phyloP scores from a whole-genome alignment of 2,329 filamentous ascomycete species.

The Claviceps humidiphila region DNA sequence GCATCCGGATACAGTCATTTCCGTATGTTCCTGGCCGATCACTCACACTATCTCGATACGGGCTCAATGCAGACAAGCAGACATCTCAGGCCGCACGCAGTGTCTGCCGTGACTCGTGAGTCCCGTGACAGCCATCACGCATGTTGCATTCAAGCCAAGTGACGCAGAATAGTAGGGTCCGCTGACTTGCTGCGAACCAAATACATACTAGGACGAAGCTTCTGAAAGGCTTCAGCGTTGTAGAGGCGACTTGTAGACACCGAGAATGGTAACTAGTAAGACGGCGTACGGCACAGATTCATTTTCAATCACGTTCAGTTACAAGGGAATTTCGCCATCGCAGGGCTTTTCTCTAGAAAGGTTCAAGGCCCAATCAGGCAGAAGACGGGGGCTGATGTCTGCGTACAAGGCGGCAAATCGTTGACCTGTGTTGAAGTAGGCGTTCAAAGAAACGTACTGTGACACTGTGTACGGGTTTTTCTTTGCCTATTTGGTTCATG shows the following conservation, averaged over 20 bases:
- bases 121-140: too few species aligned
- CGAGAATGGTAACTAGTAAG: constrained; percentile 44
- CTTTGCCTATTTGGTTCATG: too few species aligned
- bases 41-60: neutral
- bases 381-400: too few species aligned
- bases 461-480: too few species aligned
- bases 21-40: neutral
- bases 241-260: constrained; percentile 41
- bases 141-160: neutral
- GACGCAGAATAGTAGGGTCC: neutral
- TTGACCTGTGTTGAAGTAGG: too few species aligned
- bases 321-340: constrained; percentile 34
- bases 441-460: too few species aligned
- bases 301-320: constrained; percentile 31
- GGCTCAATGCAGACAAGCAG: neutral
- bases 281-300: constrained; percentile 42
- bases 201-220: constrained; percentile 18
- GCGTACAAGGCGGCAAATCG: too few species aligned
- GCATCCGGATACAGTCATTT: neutral
- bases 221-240: constrained; percentile 33
- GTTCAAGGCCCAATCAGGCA: too few species aligned
- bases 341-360: too few species aligned
- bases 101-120: neutral
- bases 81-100: too few species aligned
- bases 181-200: constrained; percentile 14